Base-by-base conservation (phyloP, 345 rosid species). In the Eucalyptus viminalis region DNA sequence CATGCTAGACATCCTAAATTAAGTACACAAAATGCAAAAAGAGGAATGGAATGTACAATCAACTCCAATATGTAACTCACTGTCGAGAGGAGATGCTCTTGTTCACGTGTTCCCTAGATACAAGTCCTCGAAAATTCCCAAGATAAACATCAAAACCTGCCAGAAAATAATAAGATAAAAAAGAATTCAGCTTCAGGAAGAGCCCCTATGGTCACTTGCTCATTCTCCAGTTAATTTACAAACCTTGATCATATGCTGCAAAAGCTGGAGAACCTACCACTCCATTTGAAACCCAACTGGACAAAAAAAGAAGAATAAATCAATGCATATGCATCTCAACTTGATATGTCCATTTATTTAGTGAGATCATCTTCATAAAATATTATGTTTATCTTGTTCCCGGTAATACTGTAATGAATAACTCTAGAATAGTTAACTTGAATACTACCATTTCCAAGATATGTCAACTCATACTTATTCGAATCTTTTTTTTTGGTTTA, bases 191-290 rank as follows among this genome's bases (percentile, higher is more conserved):
- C 60, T 80, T 89, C 90, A 89, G 49, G 86, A 50, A 34, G n/a
- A 50, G 72, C 34, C 88, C 72, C 12, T 17, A 87, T 80, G 25
- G 34, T 9, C 43, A 13, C 81, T 56, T 89, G 58, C 86, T 76
- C 85, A 67, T n/a, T 50, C 86, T 87, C 54, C 90, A 87, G 50
- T 65, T 49, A 47, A 44, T 25, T 88, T 81, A 90, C 91, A 86
- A 87, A 98, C 99, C 99, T 93, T 98, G 98, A 94, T 98, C 99
- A 93, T 94, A 98, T 49, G 99, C 99, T 86, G 99, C 99, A 92
- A 97, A 98, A 89, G 99, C 99, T 25, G 99, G 99, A 91, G 98
- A 97, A 83, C 99, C 99, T 91, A 98, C 99, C 89, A 98, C 92
- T 45, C 99, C 99, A 93, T 97, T 97, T 86, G 98, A 95, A 72